Conservation (phyloP, 106 monocot species). For the Chionographis japonica region DNA sequence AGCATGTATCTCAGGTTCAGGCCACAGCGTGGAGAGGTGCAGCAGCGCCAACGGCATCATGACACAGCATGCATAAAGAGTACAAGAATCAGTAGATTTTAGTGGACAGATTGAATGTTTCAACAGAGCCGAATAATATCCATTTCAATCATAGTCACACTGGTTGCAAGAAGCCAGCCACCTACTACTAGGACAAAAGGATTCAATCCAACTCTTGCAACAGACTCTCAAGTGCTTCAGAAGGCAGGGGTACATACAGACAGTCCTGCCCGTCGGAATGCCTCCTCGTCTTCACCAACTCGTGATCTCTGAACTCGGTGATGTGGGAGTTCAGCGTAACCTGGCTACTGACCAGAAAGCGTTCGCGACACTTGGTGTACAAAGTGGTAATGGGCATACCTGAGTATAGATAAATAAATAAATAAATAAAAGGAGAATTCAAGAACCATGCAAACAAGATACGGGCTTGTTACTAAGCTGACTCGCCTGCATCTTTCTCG, state of each 20-base stretch:
- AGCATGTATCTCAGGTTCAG: too few species aligned
- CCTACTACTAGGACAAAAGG: neutral
- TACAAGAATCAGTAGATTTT: too few species aligned
- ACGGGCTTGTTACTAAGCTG: neutral
- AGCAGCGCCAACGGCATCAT: too few species aligned
- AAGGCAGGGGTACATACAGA: constrained; percentile 64
- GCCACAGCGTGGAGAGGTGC: too few species aligned
- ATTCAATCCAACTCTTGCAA: constrained; percentile 67
- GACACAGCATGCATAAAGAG: too few species aligned
- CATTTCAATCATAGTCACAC: too few species aligned
- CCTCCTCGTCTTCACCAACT: constrained; percentile 70
- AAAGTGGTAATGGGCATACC: constrained; percentile 72
- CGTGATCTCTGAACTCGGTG: constrained; percentile 93
- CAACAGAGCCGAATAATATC: too few species aligned
- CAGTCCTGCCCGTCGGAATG: constrained; percentile 93
- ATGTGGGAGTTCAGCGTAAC: constrained; percentile 86
- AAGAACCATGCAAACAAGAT: neutral
- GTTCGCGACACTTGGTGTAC: constrained; percentile 75
- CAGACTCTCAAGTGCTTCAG: constrained; percentile 70
- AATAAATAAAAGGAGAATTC: neutral
- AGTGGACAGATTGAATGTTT: too few species aligned
- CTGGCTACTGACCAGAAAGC: constrained; percentile 91
- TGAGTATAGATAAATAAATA: constrained; percentile 5
- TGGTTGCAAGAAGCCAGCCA: too few species aligned
- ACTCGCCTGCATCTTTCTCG: constrained; percentile 82